These are phyloP conservation scores for Ogataea neopini DNA, from an alignment of 805 yeast species.

Conservation along the genomic window DNA sequence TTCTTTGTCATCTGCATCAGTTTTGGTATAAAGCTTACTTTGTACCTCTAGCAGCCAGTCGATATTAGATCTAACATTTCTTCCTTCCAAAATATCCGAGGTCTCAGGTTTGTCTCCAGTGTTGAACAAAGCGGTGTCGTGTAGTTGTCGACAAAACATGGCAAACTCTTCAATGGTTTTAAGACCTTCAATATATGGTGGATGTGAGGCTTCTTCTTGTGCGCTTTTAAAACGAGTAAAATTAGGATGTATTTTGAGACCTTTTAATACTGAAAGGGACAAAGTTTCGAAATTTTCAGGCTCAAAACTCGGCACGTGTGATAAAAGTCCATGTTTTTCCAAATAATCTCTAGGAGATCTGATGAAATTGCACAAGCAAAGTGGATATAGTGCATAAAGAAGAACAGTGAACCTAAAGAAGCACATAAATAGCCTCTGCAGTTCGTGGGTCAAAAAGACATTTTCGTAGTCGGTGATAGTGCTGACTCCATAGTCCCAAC, in stretches of 20 bases:
- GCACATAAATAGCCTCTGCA: background rate
- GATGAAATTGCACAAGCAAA: conserved; percentile 45
- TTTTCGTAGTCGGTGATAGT: background rate
- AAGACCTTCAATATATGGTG: background rate
- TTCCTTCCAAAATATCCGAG: too few relatives aligned
- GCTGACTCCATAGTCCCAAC: conserved; percentile 32
- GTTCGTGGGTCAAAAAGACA: conserved; percentile 1
- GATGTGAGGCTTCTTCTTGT: background rate
- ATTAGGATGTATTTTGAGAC: conserved; percentile 51
- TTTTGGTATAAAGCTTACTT: conserved; percentile 19
- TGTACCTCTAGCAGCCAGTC: conserved; percentile 23
- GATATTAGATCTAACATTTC: background rate
- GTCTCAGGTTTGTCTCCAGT: too few relatives aligned
- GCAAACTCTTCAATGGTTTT: background rate
- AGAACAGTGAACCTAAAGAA: conserved; percentile 41
- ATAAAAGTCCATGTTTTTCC: conserved; percentile 20
- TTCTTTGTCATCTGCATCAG: conserved; percentile 2
- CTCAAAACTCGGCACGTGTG: conserved; percentile 2
- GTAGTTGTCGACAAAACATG: background rate
- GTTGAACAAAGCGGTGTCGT: background rate
- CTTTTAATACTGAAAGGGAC: conserved; percentile 33
- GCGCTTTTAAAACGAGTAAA: conserved; percentile 21
- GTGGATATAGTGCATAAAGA: conserved; percentile 60
- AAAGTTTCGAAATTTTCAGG: conserved; percentile 25
- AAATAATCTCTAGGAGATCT: conserved; percentile 43